Percentiles rank a stretch among this genome's conserved stretches.
Conservation (phyloP, 108 stramenopile species). For the Chaetoceros muelleri region DNA sequence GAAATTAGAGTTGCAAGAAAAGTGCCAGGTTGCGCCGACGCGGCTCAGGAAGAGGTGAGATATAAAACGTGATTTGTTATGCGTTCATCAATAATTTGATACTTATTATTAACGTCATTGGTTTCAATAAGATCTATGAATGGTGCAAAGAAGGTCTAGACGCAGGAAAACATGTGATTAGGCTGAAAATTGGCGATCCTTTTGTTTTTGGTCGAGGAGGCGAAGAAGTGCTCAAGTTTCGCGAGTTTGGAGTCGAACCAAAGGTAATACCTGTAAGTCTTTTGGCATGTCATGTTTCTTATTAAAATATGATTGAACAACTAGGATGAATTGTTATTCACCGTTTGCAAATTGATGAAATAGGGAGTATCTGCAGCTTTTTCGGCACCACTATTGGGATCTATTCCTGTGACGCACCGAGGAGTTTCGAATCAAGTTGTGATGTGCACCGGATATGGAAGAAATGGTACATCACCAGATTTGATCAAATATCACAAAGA, state of each 20-base stretch:
- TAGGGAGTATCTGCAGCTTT: slow-evolving; percentile 91
- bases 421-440: slow-evolving; percentile 92
- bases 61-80: background rate
- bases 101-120: background rate
- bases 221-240: slow-evolving; percentile 91
- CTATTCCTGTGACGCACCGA: slow-evolving; percentile 94
- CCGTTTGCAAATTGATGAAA: background rate
- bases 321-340: background rate
- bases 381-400: slow-evolving; percentile 88
- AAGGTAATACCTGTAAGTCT: slow-evolving; percentile 62
- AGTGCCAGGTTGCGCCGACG: slow-evolving; percentile 87
- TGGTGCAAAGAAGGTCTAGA: slow-evolving; percentile 78
- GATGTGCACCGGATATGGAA: slow-evolving; percentile 87
- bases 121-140: slow-evolving; percentile 72
- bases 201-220: slow-evolving; percentile 97
- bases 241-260: slow-evolving; percentile 73
- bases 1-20: slow-evolving; percentile 85
- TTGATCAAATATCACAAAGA: slow-evolving; percentile 76
- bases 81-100: background rate
- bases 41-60: slow-evolving; percentile 73
- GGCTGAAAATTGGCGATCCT: slow-evolving; percentile 98
- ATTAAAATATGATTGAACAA: background rate
- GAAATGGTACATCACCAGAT: slow-evolving; percentile 69
- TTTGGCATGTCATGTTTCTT: background rate
- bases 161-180: slow-evolving; percentile 81